These are phyloP conservation scores for Naegleria fowleri DNA, from an alignment of 208 protist genomes.

Conservation along the genomic window DNA sequence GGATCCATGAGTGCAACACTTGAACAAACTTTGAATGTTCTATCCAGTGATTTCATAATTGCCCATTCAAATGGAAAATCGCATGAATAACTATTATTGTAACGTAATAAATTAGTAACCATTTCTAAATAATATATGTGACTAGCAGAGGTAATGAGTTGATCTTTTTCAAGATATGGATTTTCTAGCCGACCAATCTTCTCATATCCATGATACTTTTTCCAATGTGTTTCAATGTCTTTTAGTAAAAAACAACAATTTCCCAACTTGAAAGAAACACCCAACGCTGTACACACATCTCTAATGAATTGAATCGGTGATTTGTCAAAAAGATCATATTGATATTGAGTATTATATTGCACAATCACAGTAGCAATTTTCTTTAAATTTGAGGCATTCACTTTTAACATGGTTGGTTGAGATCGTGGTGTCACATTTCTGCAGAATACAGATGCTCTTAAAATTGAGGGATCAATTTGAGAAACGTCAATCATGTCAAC, in stretches of 20 bases:
- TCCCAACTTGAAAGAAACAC: neutral
- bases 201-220: neutral
- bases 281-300: neutral
- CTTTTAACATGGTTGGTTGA: neutral
- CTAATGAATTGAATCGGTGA: neutral
- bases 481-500: neutral
- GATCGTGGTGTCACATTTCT: neutral
- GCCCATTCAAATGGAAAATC: neutral
- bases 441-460: neutral
- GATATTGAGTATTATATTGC: neutral
- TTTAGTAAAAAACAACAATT: neutral
- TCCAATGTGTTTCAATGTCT: neutral
- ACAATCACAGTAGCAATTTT: neutral
- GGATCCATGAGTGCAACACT: neutral
- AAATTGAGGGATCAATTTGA: neutral
- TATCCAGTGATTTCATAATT: neutral
- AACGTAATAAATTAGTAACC: neutral
- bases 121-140: neutral
- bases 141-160: neutral
- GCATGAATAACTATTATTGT: neutral
- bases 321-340: neutral
- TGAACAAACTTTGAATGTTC: neutral
- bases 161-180: neutral
- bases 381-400: neutral
- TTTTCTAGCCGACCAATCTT: neutral